A percentile compares a stretch with the other conserved stretches of the same genome.
These are phyloP conservation scores for Tulasnella sp. DNA, from an alignment of 768 basidiomycete genomes.

Conservation along the genomic window DNA sequence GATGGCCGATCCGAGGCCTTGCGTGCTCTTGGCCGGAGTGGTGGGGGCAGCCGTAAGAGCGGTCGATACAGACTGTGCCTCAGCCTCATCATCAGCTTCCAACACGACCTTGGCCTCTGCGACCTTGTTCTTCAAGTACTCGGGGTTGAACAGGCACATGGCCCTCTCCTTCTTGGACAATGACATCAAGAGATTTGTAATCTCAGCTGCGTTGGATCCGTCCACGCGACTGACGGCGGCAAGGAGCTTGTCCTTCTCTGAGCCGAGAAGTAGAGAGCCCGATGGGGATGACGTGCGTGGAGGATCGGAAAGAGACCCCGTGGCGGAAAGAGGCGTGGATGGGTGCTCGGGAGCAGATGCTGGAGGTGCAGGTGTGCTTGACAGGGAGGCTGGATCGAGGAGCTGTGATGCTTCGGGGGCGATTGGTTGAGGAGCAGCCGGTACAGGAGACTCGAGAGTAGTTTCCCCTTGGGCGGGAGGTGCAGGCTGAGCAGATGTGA, in stretches of 20 bases:
- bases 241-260: conserved; percentile 69
- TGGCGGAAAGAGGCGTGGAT: conserved; percentile 73
- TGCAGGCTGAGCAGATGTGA: conserved; percentile 26
- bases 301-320: conserved; percentile 66
- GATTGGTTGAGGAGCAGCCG: conserved; percentile 4
- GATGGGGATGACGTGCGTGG: conserved; percentile 77
- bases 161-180: conserved; percentile 83
- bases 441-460: conserved; percentile 31
- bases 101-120: conserved; percentile 75
- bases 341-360: conserved; percentile 88
- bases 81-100: conserved; percentile 52
- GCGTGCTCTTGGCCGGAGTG: conserved; percentile 35
- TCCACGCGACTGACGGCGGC: conserved; percentile 61
- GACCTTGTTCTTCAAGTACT: conserved; percentile 68
- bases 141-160: conserved; percentile 82
- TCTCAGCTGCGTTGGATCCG: conserved; percentile 45
- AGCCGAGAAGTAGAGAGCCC: conserved; percentile 50
- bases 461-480: conserved; percentile 28
- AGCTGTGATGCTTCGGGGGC: conserved; percentile 39
- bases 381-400: conserved; percentile 53
- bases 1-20: background rate
- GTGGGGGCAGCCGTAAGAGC: conserved; percentile 47
- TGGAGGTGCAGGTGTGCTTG: conserved; percentile 42
- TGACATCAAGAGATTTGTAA: conserved; percentile 75
- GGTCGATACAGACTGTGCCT: conserved; percentile 35